A percentile compares a stretch with the other conserved stretches of the same genome.
Conservation (phyloP, 108 stramenopile genomes). For the Nitzschia sp. region DNA sequence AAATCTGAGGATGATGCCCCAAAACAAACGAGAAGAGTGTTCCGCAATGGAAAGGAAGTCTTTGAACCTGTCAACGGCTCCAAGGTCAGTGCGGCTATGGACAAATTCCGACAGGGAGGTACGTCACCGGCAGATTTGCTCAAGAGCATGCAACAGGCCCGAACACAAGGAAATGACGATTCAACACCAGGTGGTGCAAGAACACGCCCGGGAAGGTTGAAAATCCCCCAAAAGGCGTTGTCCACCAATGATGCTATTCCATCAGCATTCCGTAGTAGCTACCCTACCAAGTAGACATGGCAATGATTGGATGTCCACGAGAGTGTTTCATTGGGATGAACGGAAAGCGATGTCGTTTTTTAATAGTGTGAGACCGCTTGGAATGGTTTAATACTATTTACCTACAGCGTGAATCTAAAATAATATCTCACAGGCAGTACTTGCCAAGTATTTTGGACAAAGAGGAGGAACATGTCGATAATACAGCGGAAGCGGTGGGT, state of each 20-base stretch:
- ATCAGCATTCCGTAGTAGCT: conserved; percentile 8
- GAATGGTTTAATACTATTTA: too few species aligned
- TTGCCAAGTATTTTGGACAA: too few species aligned
- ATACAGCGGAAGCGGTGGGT: too few species aligned
- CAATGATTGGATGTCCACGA: too few species aligned
- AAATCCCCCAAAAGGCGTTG: conserved; percentile 8
- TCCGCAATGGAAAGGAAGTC: conserved; percentile 14
- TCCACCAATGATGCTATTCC: conserved; percentile 4
- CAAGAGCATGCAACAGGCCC: conserved; percentile 3
- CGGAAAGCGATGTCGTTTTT: too few species aligned
- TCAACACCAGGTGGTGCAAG: not conserved
- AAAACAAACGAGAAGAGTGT: not conserved
- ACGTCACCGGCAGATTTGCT: conserved; percentile 2
- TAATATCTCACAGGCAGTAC: too few species aligned
- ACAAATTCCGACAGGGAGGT: conserved; percentile 5
- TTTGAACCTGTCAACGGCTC: not conserved
- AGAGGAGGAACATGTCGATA: too few species aligned
- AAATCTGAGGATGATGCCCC: not conserved
- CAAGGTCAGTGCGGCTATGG: not conserved
- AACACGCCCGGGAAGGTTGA: conserved; percentile 3
- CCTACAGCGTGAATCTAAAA: too few species aligned
- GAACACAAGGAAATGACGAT: not conserved
- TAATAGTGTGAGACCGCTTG: too few species aligned
- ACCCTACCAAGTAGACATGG: not conserved
- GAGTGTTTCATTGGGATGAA: too few species aligned